These are phyloP conservation scores for Salvia hispanica DNA, from an alignment of 257 asterid genomes.

Conservation along the genomic window DNA sequence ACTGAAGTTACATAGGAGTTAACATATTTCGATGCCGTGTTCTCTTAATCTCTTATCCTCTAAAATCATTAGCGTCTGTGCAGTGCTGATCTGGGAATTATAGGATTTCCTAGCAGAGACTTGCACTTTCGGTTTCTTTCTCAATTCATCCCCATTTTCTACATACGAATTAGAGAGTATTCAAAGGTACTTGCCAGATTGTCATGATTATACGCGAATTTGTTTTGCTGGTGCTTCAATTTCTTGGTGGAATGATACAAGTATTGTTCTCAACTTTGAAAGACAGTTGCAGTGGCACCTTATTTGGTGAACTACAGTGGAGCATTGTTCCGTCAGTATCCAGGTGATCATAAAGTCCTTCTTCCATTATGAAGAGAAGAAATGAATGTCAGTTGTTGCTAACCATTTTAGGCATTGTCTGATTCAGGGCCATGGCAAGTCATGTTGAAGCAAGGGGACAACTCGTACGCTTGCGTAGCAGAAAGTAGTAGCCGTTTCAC, in stretches of 20 bases:
- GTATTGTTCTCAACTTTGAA: conserved; percentile 45
- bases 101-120: conserved; percentile 88
- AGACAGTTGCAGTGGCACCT: conserved; percentile 99
- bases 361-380: neutral
- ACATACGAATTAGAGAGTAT: conserved; percentile 89
- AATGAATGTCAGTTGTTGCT: too few species aligned
- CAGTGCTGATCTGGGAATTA: conserved; percentile 96
- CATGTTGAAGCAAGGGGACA: conserved; percentile 90
- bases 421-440: conserved; percentile 97
- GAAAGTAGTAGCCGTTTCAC: conserved; percentile 85
- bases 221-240: neutral
- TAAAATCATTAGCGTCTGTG: conserved; percentile 30
- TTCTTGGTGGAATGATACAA: conserved; percentile 32
- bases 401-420: conserved; percentile 13
- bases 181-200: conserved; percentile 65
- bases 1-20: too few species aligned
- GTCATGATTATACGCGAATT: conserved; percentile 11
- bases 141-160: conserved; percentile 75
- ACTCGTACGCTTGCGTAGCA: conserved; percentile 93
- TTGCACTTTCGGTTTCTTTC: conserved; percentile 86
- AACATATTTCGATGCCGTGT: neutral
- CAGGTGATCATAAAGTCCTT: conserved; percentile 49
- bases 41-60: conserved; percentile 19
- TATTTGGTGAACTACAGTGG: conserved; percentile 84
- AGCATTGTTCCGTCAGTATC: conserved; percentile 91